These are phyloP conservation scores for Tricholoma saponaceum DNA, from an alignment of 768 basidiomycete genomes.

Conservation along the genomic window DNA sequence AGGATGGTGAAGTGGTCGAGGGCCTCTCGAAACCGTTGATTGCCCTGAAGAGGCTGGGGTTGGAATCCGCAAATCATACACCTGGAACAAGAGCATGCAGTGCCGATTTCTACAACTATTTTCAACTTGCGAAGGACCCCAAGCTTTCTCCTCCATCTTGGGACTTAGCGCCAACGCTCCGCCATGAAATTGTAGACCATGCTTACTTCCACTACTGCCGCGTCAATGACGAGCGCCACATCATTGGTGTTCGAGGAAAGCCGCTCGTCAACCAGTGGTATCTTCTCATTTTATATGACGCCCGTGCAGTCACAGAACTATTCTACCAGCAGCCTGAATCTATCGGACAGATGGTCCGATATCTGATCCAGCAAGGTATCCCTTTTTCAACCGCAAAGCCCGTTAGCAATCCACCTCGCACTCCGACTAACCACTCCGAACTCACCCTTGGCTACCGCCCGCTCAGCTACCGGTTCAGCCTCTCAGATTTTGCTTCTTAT, in stretches of 20 bases:
- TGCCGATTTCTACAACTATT: background rate
- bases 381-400: slow-evolving; percentile 3
- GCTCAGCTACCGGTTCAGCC: background rate
- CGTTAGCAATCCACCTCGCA: background rate
- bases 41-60: background rate
- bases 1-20: background rate
- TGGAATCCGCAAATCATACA: background rate
- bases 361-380: background rate
- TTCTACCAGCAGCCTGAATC: background rate
- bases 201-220: slow-evolving; percentile 1
- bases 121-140: too few relatives aligned
- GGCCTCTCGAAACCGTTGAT: background rate
- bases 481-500: slow-evolving; percentile 1
- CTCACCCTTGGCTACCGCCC: background rate
- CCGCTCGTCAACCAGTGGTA: slow-evolving; percentile 6
- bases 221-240: background rate
- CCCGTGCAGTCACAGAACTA: slow-evolving; percentile 1
- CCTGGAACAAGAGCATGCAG: too few relatives aligned
- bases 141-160: too few relatives aligned
- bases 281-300: slow-evolving; percentile 2
- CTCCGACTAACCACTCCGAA: background rate
- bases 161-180: background rate
- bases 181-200: background rate
- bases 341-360: background rate
- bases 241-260: slow-evolving; percentile 1